Evolutionary conservation across 106 monocot species (phyloP).

Genomic region (Amphibolis antarctica): DNA sequence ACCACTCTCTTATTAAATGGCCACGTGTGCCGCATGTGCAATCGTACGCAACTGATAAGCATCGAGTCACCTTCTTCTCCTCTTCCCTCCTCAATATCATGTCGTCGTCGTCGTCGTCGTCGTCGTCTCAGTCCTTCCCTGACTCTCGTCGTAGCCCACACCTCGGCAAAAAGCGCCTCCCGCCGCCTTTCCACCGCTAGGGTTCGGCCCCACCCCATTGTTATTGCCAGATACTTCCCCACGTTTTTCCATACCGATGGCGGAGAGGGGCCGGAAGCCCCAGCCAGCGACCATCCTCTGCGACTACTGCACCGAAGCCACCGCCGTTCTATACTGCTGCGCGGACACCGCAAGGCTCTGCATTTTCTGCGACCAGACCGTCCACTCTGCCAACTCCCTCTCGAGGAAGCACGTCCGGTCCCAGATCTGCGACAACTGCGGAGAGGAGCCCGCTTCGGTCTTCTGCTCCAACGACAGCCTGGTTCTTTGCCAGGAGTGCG

Average conservation of each 20-base stretch:
- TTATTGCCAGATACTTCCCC: too few species aligned
- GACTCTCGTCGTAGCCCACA: too few species aligned
- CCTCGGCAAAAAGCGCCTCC: too few species aligned
- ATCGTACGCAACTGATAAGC: too few species aligned
- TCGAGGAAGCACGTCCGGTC: conserved; percentile 59
- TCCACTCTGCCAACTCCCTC: conserved; percentile 64
- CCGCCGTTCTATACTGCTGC: conserved; percentile 57
- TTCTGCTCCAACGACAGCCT: conserved; percentile 21
- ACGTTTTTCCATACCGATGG: neutral
- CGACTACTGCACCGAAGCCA: conserved; percentile 47
- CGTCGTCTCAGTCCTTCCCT: too few species aligned
- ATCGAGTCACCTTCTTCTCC: too few species aligned
- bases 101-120: too few species aligned
- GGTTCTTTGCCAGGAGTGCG: conserved; percentile 62
- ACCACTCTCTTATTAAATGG: too few species aligned
- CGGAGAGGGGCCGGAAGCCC: neutral
- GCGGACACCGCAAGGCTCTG: conserved; percentile 67
- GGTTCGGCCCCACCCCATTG: too few species aligned
- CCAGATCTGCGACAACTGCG: conserved; percentile 52
- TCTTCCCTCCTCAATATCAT: too few species aligned
- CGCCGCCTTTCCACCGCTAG: too few species aligned
- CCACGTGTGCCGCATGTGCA: too few species aligned
- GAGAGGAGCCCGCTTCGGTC: conserved; percentile 28
- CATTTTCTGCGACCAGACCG: conserved; percentile 61
- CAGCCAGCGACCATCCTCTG: conserved; percentile 17